A percentile compares a stretch with the other conserved stretches of the same genome.
Evolutionary conservation across 306 rosid species (phyloP).

Genomic region (Styphnolobium japonicum): DNA sequence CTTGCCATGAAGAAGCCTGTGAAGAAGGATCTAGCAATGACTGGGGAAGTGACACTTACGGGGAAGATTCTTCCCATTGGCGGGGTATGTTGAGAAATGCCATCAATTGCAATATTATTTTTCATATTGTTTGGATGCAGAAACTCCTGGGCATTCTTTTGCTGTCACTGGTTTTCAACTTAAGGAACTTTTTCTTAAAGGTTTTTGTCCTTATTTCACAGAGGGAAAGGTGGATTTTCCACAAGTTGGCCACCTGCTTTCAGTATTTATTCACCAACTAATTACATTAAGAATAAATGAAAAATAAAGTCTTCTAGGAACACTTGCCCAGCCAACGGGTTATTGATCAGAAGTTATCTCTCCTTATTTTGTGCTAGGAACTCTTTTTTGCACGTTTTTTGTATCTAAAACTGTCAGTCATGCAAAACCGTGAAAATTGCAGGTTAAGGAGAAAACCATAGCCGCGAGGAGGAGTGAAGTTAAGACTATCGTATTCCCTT

Average conservation of each 20-base stretch:
- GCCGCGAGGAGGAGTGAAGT: constrained; percentile 92
- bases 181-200: background rate
- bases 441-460: constrained; percentile 99
- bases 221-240: background rate
- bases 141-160: background rate
- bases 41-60: constrained; percentile 95
- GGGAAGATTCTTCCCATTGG: constrained; percentile 99
- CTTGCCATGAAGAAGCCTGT: constrained; percentile 86
- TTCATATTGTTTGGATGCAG: constrained; percentile 3
- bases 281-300: background rate
- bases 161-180: background rate
- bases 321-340: background rate
- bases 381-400: background rate
- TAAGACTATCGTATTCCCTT: constrained; percentile 84
- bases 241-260: background rate
- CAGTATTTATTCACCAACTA: background rate
- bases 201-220: background rate
- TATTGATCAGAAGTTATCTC: background rate
- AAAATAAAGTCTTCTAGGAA: background rate
- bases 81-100: constrained; percentile 64
- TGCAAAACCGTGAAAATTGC: constrained; percentile 31
- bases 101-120: background rate
- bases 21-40: constrained; percentile 94
- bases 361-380: background rate
- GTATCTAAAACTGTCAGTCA: constrained; percentile 20